These are phyloP conservation scores for Mrakiaceae sp. DNA, from an alignment of 1,284 basidiomycete genomes.

Conservation along the genomic window DNA sequence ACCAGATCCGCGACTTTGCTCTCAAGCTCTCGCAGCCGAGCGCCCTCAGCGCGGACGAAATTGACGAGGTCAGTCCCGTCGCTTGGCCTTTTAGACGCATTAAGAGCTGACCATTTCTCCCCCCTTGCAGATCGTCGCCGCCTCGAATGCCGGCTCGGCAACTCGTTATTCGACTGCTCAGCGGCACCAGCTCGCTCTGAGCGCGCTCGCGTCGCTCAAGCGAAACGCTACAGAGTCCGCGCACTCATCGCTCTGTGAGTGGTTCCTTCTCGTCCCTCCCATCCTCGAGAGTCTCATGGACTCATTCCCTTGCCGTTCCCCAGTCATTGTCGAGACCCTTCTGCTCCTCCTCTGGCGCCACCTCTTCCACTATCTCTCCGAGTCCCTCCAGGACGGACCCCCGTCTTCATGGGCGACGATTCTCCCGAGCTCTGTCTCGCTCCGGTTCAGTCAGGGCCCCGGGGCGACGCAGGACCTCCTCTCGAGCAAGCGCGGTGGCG, in stretches of 20 bases:
- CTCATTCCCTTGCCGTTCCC: slow-evolving; percentile 28
- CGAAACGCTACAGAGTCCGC: slow-evolving; percentile 40
- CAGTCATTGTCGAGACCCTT: slow-evolving; percentile 69
- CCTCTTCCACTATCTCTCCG: slow-evolving; percentile 44
- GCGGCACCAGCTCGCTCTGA: slow-evolving; percentile 37
- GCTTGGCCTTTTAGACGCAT: no score
- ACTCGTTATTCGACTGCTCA: not conserved
- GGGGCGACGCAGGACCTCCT: slow-evolving; percentile 3
- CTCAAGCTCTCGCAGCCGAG: slow-evolving; percentile 60
- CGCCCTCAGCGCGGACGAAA: slow-evolving; percentile 55
- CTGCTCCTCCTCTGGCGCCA: slow-evolving; percentile 79
- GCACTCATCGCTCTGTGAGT: not conserved
- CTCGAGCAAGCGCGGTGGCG: slow-evolving; percentile 10
- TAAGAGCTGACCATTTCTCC: not conserved
- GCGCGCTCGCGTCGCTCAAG: no score
- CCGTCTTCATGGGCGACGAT: slow-evolving; percentile 6
- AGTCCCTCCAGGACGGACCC: slow-evolving; percentile 22
- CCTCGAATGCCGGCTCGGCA: slow-evolving; percentile 14
- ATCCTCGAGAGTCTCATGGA: not conserved
- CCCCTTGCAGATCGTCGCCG: slow-evolving; percentile 12
- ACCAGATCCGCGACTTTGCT: slow-evolving; percentile 54
- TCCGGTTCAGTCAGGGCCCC: slow-evolving; percentile 12
- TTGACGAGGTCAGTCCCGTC: slow-evolving; percentile 46
- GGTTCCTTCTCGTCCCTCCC: slow-evolving; percentile 47
- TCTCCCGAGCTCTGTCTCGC: slow-evolving; percentile 12